These are phyloP conservation scores for Stylosanthes scabra DNA, from an alignment of 331 rosid genomes.

Conservation along the genomic window DNA sequence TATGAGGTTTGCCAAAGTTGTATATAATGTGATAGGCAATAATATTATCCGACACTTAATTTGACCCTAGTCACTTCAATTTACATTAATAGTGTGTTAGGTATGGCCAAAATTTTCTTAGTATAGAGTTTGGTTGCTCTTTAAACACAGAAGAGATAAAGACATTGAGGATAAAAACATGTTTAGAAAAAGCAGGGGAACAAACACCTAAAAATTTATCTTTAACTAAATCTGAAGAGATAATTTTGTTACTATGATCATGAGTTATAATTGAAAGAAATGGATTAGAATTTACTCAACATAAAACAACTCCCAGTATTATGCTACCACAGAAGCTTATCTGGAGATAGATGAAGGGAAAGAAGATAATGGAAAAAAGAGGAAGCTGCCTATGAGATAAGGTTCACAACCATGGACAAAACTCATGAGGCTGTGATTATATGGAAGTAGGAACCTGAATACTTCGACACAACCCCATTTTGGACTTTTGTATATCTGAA, in stretches of 20 bases:
- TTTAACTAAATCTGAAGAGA: too few species aligned
- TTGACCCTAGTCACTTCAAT: constrained; percentile 23
- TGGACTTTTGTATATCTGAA: constrained; percentile 67
- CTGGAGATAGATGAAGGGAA: too few species aligned
- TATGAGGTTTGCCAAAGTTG: constrained; percentile 15
- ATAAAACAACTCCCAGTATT: not conserved
- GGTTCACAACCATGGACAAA: constrained; percentile 45
- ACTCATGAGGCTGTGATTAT: constrained; percentile 34
- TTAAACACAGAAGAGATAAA: too few species aligned
- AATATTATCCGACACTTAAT: constrained; percentile 10
- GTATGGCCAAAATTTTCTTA: too few species aligned
- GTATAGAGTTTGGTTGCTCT: too few species aligned
- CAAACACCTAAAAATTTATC: too few species aligned
- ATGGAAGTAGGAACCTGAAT: constrained; percentile 14
- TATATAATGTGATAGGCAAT: constrained; percentile 30
- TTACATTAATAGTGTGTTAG: not conserved
- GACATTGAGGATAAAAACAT: too few species aligned
- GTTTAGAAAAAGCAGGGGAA: too few species aligned
- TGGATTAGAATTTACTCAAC: not conserved
- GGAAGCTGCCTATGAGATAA: constrained; percentile 21
- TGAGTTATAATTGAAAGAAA: constrained; percentile 1
- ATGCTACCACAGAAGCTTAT: too few species aligned
- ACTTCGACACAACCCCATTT: constrained; percentile 44
- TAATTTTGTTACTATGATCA: constrained; percentile 8
- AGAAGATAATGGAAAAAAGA: too few species aligned